Base-by-base conservation (phyloP, 2,329 filamentous ascomycete species). In the Alternaria postmessia region DNA sequence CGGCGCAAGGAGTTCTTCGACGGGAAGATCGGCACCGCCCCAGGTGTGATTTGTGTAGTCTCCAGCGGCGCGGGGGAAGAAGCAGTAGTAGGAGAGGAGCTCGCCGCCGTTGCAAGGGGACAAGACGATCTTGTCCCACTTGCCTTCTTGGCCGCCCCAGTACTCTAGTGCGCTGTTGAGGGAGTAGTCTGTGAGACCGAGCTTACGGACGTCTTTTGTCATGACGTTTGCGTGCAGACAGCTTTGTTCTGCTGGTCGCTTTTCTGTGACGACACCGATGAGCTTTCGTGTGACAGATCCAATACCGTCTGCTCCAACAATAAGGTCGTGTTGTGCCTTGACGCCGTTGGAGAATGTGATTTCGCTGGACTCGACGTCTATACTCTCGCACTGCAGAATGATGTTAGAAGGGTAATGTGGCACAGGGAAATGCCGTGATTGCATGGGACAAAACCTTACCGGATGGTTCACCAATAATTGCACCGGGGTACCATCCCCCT, bases 71-170 rank as follows among this genome's bases (percentile, higher is more conserved):
- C 85, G 82, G 0, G 88, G 85, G 76, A 89, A 90, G 81, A 90
- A 90, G 78, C 88, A 90, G 78, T 91, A 91, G 78, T 89, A 91
- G 0, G 87, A 89, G 3, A 90, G 81, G 3, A 90, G 78, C 61
- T 85, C 85, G 54, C 88, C 88, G 22, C 84, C 85, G 69, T 90
- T 89, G 78, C 89, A 91, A 5, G 89, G 88, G 0, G 88, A 90
- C 2, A 91, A 80, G 5, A 91, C 89, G 59, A 91, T 91, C 81
- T 91, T 91, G 75, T 90, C 86, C 67, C 67, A 82, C 81, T 68
- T 87, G 69, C 86, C 87, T 56, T 88, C 85, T 53, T 87, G 84
- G 1, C 89, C 89, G 26, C 89, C 89, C 89, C 89, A 91, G 80
- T 90, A 91, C 74, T 91, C 87, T 0, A 91, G 80, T 0, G 88